phyloP scores from a whole-genome alignment of 768 basidiomycete genomes.

The Mycena pura region DNA sequence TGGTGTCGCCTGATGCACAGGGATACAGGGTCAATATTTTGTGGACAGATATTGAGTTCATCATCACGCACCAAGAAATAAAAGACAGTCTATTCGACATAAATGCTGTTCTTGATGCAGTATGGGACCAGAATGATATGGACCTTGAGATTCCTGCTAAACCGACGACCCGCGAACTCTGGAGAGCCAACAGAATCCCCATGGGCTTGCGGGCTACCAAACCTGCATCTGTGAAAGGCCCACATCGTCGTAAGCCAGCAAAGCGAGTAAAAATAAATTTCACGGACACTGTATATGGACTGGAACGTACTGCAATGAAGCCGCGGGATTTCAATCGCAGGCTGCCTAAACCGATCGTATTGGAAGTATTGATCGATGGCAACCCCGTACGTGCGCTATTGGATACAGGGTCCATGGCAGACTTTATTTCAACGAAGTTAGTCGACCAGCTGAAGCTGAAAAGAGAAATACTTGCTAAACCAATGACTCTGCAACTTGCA shows the following conservation, averaged over 20 bases:
- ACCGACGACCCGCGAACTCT: neutral
- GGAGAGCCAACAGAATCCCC: neutral
- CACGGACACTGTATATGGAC: neutral
- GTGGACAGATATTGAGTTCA: neutral
- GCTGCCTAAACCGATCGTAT: neutral
- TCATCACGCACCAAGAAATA: neutral
- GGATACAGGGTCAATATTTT: constrained; percentile 2
- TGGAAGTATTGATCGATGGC: neutral
- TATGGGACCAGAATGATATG: constrained; percentile 6
- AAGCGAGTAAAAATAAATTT: too few relatives aligned
- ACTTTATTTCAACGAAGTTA: constrained; percentile 41
- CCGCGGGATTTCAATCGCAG: constrained; percentile 11
- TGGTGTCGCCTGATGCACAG: neutral
- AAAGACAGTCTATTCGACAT: neutral
- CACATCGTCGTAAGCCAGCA: too few relatives aligned
- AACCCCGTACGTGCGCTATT: neutral
- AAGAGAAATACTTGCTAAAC: constrained; percentile 31
- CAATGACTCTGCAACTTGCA: constrained; percentile 38
- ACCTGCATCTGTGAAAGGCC: too few relatives aligned
- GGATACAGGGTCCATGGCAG: constrained; percentile 31
- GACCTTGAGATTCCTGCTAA: neutral
- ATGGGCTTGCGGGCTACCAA: neutral
- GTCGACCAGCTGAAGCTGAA: constrained; percentile 38
- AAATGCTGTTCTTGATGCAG: neutral
- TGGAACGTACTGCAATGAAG: constrained; percentile 10